These are phyloP conservation scores for Olyra latifolia DNA, from an alignment of 176 grass and related monocot genomes.

Conservation along the genomic window DNA sequence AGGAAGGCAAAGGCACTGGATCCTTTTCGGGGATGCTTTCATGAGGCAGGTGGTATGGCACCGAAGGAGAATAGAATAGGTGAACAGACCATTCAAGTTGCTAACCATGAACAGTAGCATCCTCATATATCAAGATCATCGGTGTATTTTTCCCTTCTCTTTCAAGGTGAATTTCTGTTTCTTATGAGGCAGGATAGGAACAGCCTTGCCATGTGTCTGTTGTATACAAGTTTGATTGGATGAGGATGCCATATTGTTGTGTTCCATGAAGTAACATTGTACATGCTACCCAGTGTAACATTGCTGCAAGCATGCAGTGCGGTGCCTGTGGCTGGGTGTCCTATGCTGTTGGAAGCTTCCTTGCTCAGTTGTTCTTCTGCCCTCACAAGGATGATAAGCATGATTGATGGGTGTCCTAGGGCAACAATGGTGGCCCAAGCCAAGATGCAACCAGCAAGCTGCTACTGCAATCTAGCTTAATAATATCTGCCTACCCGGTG, in stretches of 20 bases:
- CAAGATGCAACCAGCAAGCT: background rate
- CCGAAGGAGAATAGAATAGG: background rate
- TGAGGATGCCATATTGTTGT: background rate
- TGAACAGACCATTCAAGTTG: background rate
- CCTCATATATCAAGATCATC: background rate
- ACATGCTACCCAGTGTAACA: background rate
- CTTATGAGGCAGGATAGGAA: background rate
- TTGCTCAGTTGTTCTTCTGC: background rate
- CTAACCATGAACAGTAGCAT: background rate
- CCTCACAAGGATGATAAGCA: background rate
- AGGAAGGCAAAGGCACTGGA: constrained; percentile 38
- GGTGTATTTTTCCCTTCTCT: background rate
- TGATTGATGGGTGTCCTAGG: background rate
- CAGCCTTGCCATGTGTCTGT: background rate
- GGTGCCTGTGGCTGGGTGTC: background rate
- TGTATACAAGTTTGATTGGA: background rate
- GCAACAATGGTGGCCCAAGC: constrained; percentile 17
- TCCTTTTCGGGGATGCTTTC: constrained; percentile 36
- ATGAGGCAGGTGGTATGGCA: background rate
- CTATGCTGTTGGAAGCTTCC: background rate
- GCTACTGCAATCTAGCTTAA: background rate
- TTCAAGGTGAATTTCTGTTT: background rate
- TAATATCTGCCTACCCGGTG: background rate
- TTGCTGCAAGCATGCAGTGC: too few relatives aligned
- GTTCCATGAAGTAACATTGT: background rate